Conservation (phyloP, 2,329 filamentous ascomycete species). For the Botryotinia globosa region DNA sequence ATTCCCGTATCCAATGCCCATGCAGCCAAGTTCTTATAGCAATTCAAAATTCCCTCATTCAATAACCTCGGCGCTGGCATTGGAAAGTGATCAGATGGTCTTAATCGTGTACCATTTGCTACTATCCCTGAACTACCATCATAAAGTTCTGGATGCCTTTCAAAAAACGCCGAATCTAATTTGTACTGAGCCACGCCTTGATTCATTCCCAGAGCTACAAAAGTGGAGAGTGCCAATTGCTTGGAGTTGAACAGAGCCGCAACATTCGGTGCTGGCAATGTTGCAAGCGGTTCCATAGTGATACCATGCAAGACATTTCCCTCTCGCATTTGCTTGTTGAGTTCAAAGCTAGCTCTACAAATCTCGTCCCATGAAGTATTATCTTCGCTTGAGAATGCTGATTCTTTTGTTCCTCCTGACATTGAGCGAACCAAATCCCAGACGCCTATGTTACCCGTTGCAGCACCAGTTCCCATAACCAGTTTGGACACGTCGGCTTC, state of each 20-base stretch:
- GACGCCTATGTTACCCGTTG: conserved; percentile 9
- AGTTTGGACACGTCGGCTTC: conserved; percentile 16
- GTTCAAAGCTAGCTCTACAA: conserved; percentile 6
- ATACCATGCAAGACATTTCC: not conserved
- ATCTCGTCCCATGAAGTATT: not conserved
- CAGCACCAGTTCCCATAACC: not conserved
- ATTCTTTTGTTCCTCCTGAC: not conserved
- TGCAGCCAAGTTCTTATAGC: not conserved
- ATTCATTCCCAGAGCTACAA: conserved; percentile 3
- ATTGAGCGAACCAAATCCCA: conserved; percentile 13
- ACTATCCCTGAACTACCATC: not conserved
- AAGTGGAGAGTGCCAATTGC: not conserved
- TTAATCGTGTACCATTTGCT: conserved; percentile 8
- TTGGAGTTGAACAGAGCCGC: conserved; percentile 7
- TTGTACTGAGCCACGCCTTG: conserved; percentile 10
- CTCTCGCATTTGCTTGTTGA: conserved; percentile 6
- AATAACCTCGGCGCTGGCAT: not conserved
- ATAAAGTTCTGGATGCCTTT: conserved; percentile 18
- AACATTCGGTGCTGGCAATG: conserved; percentile 10
- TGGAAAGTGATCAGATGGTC: not conserved
- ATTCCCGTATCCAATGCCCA: not conserved
- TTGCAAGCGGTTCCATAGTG: not conserved
- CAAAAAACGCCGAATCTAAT: conserved; percentile 11
- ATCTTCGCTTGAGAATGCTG: not conserved
- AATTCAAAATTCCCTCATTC: not conserved